Base-by-base conservation (phyloP, 805 yeast species). In the Wickerhamomyces chaumierensis region DNA sequence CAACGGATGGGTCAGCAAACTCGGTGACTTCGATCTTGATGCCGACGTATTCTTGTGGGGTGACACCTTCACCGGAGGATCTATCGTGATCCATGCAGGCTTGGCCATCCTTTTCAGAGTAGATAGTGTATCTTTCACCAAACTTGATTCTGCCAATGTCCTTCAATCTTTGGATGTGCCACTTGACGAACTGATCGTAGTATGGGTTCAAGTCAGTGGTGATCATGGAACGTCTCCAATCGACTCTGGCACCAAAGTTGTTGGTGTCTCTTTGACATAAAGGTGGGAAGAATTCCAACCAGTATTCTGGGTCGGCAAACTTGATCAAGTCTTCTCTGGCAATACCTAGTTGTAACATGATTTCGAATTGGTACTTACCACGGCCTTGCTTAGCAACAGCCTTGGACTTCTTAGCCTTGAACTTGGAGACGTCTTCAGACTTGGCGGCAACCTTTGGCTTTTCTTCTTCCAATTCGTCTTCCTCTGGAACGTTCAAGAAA, bases 71-170 rank as follows among this genome's bases (percentile, higher is more conserved):
- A 59, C 98, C 98, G 36, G 90, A 75, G 62, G 75, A 82, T 71
- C 98, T 81, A 65, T 92, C 98, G 63, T 92, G 98, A 63, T 92
- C 98, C 90, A 92, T 88, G 71, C 98, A 92, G 31, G 98, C 94
- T 70, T 92, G 98, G 48, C 96, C 96, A 64, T 92, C 98, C 66
- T 84, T 90, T 58, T 87, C 95, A 33, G 97, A 88, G 66, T 85
- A 92, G 55, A 92, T 85, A 49, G 98, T 92, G 70, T 87, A 85
- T 67, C 98, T 81, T 69, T 90, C 94, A 62, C 98, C 98, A 52
- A 92, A 92, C 69, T 90, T 92, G 66, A 92, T 87, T 66, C 86
- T 90, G 47, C 90, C 95, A 42, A 71, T 65, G 35, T 75, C 87
- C 67, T 78, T 84, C 60, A 92, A 76, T 57, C 80, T 70, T 64